Evolutionary conservation across 2,329 filamentous ascomycete genomes (phyloP), one percentile per base, ranked within the genome.

Genomic region (Stagonosporopsis chrysanthemi): DNA sequence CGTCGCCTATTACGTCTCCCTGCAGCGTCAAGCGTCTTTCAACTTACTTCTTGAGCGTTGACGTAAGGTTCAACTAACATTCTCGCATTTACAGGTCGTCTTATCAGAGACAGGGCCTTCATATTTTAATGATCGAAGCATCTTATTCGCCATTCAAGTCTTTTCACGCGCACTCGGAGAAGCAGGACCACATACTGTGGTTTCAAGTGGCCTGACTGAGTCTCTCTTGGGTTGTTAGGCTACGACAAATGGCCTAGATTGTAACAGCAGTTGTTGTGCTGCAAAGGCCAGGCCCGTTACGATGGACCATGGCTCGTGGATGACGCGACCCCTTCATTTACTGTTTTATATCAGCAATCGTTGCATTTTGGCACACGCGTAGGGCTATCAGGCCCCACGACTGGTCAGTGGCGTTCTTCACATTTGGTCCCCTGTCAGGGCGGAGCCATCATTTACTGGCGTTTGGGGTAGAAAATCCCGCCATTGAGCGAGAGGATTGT

Each of bases 291-390:
- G 35, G 9, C 9, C 11, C 29, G 11, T 17, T n/a, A 44, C 22
- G 33, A 29, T 47, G 40, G 35, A 39, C 36, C 31, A 29, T 28
- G 15, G 19, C 19, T 14, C 58, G 49, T 26, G 12, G 38, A 26
- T 6, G 31, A 44, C n/a, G 11, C 29, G 48, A 35, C 22, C n/a
- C 60, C 46, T 56, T 53, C 41, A 51, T 60, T 59, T 61, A 58
- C 67, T 67, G 64, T 63, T 58, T 64, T 67, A 64, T 69, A 71
- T 64, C 65, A 72, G 65, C 64, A 66, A 56, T 40, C 52, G 63
- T 70, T 71, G 70, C 70, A 74, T 73, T 68, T 66, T 71, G 69
- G 69, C 71, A 70, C 56, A 58, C 49, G 48, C 47, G 54, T 55
- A 58, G 52, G 68, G 68, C 67, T 73, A 58, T 62, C 48, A 71